Evolutionary conservation across 225 moss, liverwort and hornwort species (phyloP).

Genomic region (Asterella californica): DNA sequence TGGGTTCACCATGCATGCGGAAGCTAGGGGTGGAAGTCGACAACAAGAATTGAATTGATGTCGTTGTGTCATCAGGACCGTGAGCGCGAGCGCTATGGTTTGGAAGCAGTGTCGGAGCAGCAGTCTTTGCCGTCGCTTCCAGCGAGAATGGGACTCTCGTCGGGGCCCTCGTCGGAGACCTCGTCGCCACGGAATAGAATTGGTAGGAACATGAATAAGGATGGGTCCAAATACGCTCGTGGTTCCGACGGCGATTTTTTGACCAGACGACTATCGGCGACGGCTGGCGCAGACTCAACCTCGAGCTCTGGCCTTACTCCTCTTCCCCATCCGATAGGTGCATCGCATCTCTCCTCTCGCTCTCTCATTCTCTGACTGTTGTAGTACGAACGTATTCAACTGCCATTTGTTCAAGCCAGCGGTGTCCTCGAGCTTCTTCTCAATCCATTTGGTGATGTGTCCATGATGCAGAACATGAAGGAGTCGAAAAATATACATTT

Average conservation of each 20-base stretch:
- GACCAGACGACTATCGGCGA: conserved; percentile 31
- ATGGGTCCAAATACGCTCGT: conserved; percentile 28
- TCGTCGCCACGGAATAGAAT: conserved; percentile 40
- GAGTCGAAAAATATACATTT: conserved; percentile 34
- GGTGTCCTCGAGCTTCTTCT: conserved; percentile 10
- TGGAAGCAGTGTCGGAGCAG: conserved; percentile 34
- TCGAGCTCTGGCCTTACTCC: conserved; percentile 15
- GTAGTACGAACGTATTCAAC: neutral
- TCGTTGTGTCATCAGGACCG: neutral
- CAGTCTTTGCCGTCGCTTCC: conserved; percentile 34
- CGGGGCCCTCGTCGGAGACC: conserved; percentile 37
- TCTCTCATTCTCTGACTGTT: neutral
- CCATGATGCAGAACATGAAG: conserved; percentile 42
- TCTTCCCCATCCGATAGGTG: conserved; percentile 34
- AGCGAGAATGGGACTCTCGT: conserved; percentile 26
- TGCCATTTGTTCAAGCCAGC: too few relatives aligned
- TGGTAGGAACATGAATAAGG: conserved; percentile 34
- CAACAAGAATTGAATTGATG: neutral
- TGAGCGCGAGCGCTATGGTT: conserved; percentile 17
- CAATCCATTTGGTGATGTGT: conserved; percentile 26
- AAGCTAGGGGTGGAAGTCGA: neutral
- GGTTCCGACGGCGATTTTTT: conserved; percentile 34
- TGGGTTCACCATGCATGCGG: too few relatives aligned
- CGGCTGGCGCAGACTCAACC: conserved; percentile 29
- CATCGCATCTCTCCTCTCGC: conserved; percentile 3